Evolutionary conservation across 257 asterid genomes (phyloP), one percentile per base, ranked within the genome.

Genomic region (Capsicum baccatum): DNA sequence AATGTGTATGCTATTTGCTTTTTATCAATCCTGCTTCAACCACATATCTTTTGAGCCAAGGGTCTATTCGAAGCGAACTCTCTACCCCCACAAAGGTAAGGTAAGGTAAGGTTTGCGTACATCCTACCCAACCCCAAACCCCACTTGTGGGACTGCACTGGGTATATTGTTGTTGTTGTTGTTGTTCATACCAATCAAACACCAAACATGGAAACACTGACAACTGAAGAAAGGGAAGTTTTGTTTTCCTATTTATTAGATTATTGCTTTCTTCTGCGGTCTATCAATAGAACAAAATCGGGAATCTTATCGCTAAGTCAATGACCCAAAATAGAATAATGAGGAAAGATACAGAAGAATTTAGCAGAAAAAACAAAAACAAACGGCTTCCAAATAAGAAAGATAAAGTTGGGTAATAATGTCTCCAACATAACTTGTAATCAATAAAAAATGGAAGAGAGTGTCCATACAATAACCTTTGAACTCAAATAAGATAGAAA

Each of bases 291-390:
- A 74, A 21, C 80, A 19, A 48, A 50, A 50, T 50, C 37, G 13
- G 19, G 19, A 74, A 48, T 74, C 62, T 11, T 26, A 50, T 14
- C 11, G 4, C 81, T 74, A 74, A 21, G 62, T 50, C 62, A 50
- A 21, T 74, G 81, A 50, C 59, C 14, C 47, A 50, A 50, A 48
- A 74, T 21, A 74, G 81, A 50, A 74, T 13, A 74, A 12, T 50
- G 19, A 21, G 62, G 62, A 21, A 47, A 74, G 8, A 73, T n/a
- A 73, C 58, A 47, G 59, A 19, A 73, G 59, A 68, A 73, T 2
- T 47, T 47, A 48, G 80, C 59, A 48, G 12, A 73, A 73, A 47
- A 73, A 47, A 73, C 3, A 73, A 73, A 47, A 47, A n/a, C 80
- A 6, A 48, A 73, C 12, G 2, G 59, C 59, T 73, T 73, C 26